Percentiles rank a stretch among this genome's conserved stretches.
These are phyloP conservation scores for Cucurbita maxima DNA, from an alignment of 306 rosid species.

Conservation along the genomic window DNA sequence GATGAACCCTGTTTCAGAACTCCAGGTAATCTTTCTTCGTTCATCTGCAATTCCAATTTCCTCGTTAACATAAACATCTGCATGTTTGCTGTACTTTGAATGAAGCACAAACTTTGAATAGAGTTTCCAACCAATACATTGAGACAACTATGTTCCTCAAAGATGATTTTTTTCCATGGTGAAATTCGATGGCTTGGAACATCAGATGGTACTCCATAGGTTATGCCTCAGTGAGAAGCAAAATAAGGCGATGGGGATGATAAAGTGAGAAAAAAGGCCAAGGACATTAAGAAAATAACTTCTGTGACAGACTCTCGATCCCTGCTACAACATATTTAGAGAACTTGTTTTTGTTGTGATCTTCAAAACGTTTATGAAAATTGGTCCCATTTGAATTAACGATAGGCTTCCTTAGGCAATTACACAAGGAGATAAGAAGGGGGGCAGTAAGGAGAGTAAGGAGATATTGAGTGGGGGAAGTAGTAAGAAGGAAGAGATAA, in stretches of 20 bases:
- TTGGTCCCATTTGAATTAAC: background rate
- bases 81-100: background rate
- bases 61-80: background rate
- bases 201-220: background rate
- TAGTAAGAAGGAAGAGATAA: background rate
- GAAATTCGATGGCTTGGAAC: background rate
- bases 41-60: background rate
- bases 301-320: background rate
- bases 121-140: background rate
- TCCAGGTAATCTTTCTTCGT: conserved; percentile 4
- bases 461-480: background rate
- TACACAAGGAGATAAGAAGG: background rate
- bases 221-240: background rate
- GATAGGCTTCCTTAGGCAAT: background rate
- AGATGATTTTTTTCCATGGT: background rate
- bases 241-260: background rate
- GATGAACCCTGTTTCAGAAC: conserved; percentile 3
- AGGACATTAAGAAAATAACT: background rate
- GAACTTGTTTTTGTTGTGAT: background rate
- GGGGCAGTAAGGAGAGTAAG: background rate
- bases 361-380: background rate
- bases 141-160: background rate
- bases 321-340: background rate
- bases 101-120: background rate
- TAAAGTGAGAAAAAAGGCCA: background rate